Evolutionary conservation across 768 basidiomycete species (phyloP).

Genomic region (Tremella fuciformis): DNA sequence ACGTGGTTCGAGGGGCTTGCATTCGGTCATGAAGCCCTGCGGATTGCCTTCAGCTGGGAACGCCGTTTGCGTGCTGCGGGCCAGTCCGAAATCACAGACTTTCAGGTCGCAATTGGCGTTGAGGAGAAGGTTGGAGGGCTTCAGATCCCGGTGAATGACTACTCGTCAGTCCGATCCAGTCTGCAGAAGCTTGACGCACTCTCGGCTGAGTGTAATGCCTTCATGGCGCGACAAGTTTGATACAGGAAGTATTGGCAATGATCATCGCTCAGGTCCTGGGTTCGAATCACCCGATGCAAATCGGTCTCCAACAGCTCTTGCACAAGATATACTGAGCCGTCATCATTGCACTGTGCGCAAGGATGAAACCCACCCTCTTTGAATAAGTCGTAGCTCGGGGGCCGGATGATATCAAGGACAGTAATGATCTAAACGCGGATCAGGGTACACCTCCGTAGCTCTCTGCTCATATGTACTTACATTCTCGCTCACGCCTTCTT

Average conservation of each 20-base stretch:
- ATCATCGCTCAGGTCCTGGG: constrained; percentile 91
- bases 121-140: constrained; percentile 54
- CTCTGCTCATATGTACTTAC: constrained; percentile 29
- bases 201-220: constrained; percentile 92
- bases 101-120: constrained; percentile 56
- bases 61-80: constrained; percentile 56
- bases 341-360: constrained; percentile 20
- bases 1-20: constrained; percentile 20
- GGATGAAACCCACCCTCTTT: constrained; percentile 62
- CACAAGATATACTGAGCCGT: constrained; percentile 57
- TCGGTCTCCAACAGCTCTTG: constrained; percentile 95
- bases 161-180: constrained; percentile 4
- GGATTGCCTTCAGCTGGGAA: constrained; percentile 23
- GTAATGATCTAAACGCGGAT: constrained; percentile 67
- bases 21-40: constrained; percentile 52
- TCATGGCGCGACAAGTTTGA: constrained; percentile 90
- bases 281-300: constrained; percentile 93
- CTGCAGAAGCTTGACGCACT: constrained; percentile 15
- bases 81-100: constrained; percentile 83
- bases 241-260: constrained; percentile 87
- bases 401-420: constrained; percentile 83
- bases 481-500: constrained; percentile 41
- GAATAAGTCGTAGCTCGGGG: constrained; percentile 73
- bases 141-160: constrained; percentile 61
- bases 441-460: constrained; percentile 26